These are phyloP conservation scores for Boletus holoroseus DNA, from an alignment of 1,284 basidiomycete species.

Conservation along the genomic window DNA sequence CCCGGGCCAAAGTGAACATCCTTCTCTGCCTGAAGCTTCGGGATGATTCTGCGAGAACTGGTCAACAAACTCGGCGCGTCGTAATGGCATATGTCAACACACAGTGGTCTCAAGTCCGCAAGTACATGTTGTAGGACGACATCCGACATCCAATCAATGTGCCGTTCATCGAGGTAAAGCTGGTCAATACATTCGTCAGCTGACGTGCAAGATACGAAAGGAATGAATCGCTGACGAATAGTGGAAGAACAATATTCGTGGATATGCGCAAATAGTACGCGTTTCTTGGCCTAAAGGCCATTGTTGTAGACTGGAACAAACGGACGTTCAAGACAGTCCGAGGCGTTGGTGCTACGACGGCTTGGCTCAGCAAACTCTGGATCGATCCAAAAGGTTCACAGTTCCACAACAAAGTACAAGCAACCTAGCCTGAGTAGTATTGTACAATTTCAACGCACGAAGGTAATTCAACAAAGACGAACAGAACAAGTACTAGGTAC, in stretches of 20 bases:
- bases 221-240: conserved; percentile 46
- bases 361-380: neutral
- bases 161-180: conserved; percentile 75
- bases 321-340: neutral
- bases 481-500: neutral
- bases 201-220: neutral
- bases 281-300: conserved; percentile 57
- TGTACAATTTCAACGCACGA: no score
- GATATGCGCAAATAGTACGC: conserved; percentile 69
- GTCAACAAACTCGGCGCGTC: conserved; percentile 1
- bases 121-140: conserved; percentile 63
- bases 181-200: conserved; percentile 26
- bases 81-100: conserved; percentile 18
- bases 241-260: conserved; percentile 54
- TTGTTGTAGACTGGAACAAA: conserved; percentile 16
- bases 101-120: conserved; percentile 66
- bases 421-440: no score
- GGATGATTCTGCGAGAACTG: conserved; percentile 46
- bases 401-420: neutral
- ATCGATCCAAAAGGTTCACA: neutral
- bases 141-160: conserved; percentile 77
- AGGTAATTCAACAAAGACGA: neutral
- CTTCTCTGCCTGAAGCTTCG: conserved; percentile 59
- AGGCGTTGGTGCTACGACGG: neutral
- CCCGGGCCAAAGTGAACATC: conserved; percentile 40